These are phyloP conservation scores for Candida boidinii DNA, from an alignment of 805 yeast species.

Conservation along the genomic window DNA sequence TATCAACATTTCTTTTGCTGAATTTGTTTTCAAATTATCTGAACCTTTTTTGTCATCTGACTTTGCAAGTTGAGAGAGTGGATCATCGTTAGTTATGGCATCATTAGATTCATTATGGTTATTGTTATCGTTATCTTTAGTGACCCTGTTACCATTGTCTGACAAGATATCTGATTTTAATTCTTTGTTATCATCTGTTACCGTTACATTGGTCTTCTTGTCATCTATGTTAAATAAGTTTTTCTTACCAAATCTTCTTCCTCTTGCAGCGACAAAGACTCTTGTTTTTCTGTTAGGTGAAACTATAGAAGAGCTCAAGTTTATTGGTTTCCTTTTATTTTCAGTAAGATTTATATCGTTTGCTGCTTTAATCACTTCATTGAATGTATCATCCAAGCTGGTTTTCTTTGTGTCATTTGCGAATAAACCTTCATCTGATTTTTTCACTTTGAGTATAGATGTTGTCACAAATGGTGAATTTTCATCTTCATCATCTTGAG, in stretches of 20 bases:
- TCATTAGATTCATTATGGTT: no score
- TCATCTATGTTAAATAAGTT: conserved; percentile 7
- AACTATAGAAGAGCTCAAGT: conserved; percentile 7
- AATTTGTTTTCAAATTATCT: no score
- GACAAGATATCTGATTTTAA: no score
- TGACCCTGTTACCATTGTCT: no score
- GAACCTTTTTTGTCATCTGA: conserved; percentile 6
- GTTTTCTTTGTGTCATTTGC: conserved; percentile 4
- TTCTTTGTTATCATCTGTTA: conserved; percentile 9
- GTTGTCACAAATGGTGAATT: conserved; percentile 2
- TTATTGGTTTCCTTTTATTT: conserved; percentile 8
- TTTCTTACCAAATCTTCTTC: conserved; percentile 23
- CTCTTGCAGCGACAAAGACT: conserved; percentile 39
- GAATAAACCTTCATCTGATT: conserved; percentile 10
- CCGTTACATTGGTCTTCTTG: conserved; percentile 23
- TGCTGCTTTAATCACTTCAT: conserved; percentile 11
- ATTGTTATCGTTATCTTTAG: no score
- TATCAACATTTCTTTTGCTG: conserved; percentile 24
- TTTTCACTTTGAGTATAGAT: conserved; percentile 8
- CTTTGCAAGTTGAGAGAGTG: no score
- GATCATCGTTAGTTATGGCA: no score
- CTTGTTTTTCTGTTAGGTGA: conserved; percentile 33
- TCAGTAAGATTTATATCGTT: conserved; percentile 4
- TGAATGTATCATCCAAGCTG: conserved; percentile 12
- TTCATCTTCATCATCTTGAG: conserved; percentile 25